Percentiles rank a stretch among this genome's conserved stretches.
These are phyloP conservation scores for Guillardia theta DNA, from an alignment of 78 protist genomes.

Conservation along the genomic window DNA sequence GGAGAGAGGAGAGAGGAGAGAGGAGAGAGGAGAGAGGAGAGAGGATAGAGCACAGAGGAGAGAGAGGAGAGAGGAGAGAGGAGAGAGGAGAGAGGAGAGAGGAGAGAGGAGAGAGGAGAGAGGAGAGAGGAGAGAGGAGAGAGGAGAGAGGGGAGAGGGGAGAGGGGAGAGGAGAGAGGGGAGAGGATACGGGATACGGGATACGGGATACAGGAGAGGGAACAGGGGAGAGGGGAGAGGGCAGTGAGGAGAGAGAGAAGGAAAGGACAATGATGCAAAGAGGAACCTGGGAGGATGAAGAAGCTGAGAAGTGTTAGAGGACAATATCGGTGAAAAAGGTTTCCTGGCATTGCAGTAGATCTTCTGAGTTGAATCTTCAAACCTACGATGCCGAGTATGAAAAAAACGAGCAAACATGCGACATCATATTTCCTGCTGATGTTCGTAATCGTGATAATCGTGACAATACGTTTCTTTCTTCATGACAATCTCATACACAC, in stretches of 20 bases:
- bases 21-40: background rate
- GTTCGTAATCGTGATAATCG: too few species aligned
- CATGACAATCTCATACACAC: too few species aligned
- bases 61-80: background rate
- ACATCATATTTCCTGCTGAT: too few species aligned
- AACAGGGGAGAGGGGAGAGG: background rate
- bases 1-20: background rate
- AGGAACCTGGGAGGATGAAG: background rate
- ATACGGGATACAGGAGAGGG: background rate
- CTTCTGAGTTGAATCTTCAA: too few species aligned
- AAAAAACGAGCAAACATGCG: too few species aligned
- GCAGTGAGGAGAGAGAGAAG: background rate
- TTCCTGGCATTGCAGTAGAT: too few species aligned
- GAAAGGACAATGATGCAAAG: background rate
- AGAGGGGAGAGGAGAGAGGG: background rate
- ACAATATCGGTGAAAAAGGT: background rate
- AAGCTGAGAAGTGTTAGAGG: background rate
- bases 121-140: background rate
- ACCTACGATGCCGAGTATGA: too few species aligned
- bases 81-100: background rate
- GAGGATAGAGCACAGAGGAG: background rate
- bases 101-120: background rate
- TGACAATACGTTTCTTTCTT: too few species aligned
- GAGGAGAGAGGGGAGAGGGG: background rate
- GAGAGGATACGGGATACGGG: background rate